Base-by-base conservation (phyloP, 148 eudicot species). In the Fallopia convolvulus region DNA sequence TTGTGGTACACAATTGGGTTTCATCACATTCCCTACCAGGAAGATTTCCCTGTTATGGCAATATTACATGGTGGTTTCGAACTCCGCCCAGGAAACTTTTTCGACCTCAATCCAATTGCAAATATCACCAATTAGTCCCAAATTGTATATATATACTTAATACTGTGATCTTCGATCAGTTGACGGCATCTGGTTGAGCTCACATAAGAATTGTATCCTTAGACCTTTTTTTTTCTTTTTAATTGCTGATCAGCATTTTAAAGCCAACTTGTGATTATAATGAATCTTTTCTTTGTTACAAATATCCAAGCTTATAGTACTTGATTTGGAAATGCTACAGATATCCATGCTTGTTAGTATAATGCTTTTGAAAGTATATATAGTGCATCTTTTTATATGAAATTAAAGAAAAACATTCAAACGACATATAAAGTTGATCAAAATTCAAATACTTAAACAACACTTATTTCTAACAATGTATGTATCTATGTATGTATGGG, bases 31-130 rank as follows among this genome's bases (percentile, higher is more conserved):
- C 96, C 96, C 6, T 63, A 68, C 77, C 96, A 89, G 78, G 93
- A 91, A 83, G 96, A 91, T 78, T 91, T 85, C 60, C 93, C 93
- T 0, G 85, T 91, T 48, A 91, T 91, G 96, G 80, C 93, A 6
- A 80, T 85, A 9, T 66, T 89, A 41, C 55, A 71, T 39, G 84
- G 70, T 49, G 81, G 83, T 48, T 91, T 91, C 74, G 89, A 88
- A 86, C 88, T 91, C 36, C 82, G 86, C 8, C 96, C 96, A 4
- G 80, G 83, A 0, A 91, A 89, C 74, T 91, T 89, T 74, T 91
- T 91, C 39, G 90, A 91, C 23, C 77, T 78, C 60, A 86, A 87
- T 53, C 92, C 89, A 66, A 44, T 80, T 61, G 74, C 79, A 68
- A 68, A 68, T 36, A 68, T 68, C 9, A 68, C 72, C 10, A 68